Conservation (phyloP, 2,329 filamentous ascomycete species). For the Cryphonectria naterciae region DNA sequence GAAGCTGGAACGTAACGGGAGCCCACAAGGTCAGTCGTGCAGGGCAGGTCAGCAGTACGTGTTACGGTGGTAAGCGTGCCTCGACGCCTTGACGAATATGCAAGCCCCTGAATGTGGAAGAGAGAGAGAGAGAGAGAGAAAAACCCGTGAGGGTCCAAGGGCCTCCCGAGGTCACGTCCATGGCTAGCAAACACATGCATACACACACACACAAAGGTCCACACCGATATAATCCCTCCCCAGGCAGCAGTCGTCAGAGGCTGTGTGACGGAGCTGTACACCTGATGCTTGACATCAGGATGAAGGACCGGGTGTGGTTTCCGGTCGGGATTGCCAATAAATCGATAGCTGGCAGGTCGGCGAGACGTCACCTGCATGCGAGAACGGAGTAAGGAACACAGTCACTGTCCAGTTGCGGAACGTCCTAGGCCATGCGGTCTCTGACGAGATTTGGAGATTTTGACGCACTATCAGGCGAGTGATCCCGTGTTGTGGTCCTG, state of each 20-base stretch:
- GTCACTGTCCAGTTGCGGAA: background rate
- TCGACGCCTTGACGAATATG: conserved; percentile 2
- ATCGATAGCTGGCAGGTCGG: conserved; percentile 1
- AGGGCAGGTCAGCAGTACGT: background rate
- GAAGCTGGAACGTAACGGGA: conserved; percentile 10
- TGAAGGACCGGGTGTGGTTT: background rate
- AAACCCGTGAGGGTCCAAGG: background rate
- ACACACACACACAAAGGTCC: background rate
- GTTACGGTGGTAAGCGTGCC: background rate
- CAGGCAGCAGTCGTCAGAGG: background rate
- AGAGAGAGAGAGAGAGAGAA: conserved; percentile 7
- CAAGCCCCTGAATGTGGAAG: conserved; percentile 14
- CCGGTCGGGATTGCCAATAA: background rate
- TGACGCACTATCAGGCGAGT: conserved; percentile 21
- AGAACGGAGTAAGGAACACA: background rate
- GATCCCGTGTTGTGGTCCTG: background rate
- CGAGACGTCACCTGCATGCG: conserved; percentile 10
- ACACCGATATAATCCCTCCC: background rate
- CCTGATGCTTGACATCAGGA: background rate
- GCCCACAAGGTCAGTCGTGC: conserved; percentile 8
- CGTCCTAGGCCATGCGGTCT: conserved; percentile 23
- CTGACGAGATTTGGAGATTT: conserved; percentile 21
- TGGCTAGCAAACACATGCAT: background rate
- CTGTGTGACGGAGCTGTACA: too few relatives aligned
- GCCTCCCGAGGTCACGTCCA: background rate